Conservation (phyloP, 2,329 filamentous ascomycete species). For the Dendryphion nanum region DNA sequence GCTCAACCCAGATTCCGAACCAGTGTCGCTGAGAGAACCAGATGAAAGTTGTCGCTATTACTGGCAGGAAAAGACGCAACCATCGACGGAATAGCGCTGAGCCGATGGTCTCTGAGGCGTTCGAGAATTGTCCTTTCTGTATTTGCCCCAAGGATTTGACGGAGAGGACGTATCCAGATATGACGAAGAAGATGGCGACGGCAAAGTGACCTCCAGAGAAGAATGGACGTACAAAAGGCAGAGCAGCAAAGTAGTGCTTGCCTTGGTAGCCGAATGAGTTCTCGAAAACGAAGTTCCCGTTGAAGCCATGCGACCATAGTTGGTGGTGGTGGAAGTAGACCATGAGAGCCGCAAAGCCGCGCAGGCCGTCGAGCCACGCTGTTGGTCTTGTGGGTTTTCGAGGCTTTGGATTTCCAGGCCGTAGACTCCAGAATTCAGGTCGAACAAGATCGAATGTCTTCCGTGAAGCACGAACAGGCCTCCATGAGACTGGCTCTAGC, state of each 20-base stretch:
- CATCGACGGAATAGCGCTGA: slow-evolving; percentile 53
- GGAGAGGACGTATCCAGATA: slow-evolving; percentile 55
- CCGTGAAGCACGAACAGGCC: slow-evolving; percentile 21
- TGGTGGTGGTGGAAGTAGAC: slow-evolving; percentile 61
- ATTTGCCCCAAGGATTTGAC: slow-evolving; percentile 46
- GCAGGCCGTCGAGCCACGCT: slow-evolving; percentile 58
- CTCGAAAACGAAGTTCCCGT: slow-evolving; percentile 47
- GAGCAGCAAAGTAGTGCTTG: slow-evolving; percentile 27
- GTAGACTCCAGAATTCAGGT: slow-evolving; percentile 27
- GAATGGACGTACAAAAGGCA: slow-evolving; percentile 48
- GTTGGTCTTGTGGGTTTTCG: slow-evolving; percentile 24
- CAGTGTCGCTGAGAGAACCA: slow-evolving; percentile 55
- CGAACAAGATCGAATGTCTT: slow-evolving; percentile 32
- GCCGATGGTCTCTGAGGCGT: slow-evolving; percentile 44
- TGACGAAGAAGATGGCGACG: slow-evolving; percentile 54
- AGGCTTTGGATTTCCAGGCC: slow-evolving; percentile 18
- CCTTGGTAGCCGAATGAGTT: slow-evolving; percentile 30
- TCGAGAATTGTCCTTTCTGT: slow-evolving; percentile 40
- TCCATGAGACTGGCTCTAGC: slow-evolving; percentile 24
- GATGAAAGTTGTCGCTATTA: slow-evolving; percentile 56
- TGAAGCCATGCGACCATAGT: slow-evolving; percentile 47
- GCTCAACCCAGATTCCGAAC: slow-evolving; percentile 32
- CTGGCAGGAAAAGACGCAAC: slow-evolving; percentile 50
- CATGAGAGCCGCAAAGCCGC: slow-evolving; percentile 65
- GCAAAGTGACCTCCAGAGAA: slow-evolving; percentile 53